Evolutionary conservation across 129 eudicot genomes (phyloP).

Genomic region (Oenanthe sinensis): DNA sequence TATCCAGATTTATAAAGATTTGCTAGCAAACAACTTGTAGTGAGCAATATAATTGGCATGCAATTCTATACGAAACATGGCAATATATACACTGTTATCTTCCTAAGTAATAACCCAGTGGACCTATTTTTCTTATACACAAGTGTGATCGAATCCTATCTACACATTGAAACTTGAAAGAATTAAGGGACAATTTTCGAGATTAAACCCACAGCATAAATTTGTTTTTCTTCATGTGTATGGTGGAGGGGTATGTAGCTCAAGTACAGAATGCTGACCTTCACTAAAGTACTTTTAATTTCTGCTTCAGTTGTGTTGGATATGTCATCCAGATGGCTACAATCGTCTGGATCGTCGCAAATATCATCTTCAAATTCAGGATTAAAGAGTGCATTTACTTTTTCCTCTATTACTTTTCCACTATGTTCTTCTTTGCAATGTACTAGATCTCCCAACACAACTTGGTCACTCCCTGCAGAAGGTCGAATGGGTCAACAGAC

Average conservation of each 20-base stretch:
- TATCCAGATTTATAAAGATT: neutral
- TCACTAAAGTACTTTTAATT: slow-evolving; percentile 43
- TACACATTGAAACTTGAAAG: slow-evolving; percentile 1
- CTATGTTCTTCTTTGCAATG: slow-evolving; percentile 46
- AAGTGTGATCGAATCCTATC: neutral
- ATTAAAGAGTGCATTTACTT: slow-evolving; percentile 17
- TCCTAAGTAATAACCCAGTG: neutral
- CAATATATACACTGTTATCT: neutral
- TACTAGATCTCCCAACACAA: slow-evolving; percentile 84
- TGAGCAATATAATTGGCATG: neutral
- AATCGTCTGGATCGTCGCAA: slow-evolving; percentile 28
- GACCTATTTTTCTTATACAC: neutral
- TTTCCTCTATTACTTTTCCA: slow-evolving; percentile 23
- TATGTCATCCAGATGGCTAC: slow-evolving; percentile 42
- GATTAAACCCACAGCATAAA: no score
- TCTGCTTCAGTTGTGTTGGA: slow-evolving; percentile 41
- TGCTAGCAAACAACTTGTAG: neutral
- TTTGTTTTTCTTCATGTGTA: neutral
- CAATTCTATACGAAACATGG: neutral
- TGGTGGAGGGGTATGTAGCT: neutral
- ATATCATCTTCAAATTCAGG: slow-evolving; percentile 35
- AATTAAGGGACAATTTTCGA: neutral
- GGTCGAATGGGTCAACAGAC: neutral
- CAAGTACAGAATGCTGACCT: slow-evolving; percentile 30
- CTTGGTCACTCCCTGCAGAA: slow-evolving; percentile 50